phyloP scores from a whole-genome alignment of 495 filamentous ascomycete genomes.

The Rhizodiscina lignyota region DNA sequence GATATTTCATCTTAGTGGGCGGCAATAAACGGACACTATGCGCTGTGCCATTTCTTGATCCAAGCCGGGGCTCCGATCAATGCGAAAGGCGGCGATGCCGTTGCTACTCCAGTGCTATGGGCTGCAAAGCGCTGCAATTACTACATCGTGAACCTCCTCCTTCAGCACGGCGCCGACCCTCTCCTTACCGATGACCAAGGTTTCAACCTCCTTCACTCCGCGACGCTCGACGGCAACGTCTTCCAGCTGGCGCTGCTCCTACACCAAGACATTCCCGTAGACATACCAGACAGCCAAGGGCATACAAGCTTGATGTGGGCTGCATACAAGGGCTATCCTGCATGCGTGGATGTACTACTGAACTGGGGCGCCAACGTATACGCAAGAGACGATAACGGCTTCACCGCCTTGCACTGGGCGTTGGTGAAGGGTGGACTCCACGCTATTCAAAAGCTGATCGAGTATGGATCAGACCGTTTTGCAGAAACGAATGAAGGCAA shows the following conservation, averaged over 20 bases:
- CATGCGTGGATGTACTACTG: conserved; percentile 81
- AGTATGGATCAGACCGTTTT: conserved; percentile 87
- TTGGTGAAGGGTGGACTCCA: conserved; percentile 75
- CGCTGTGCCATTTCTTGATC: conserved; percentile 87
- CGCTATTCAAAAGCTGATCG: conserved; percentile 80
- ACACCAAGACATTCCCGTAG: conserved; percentile 86
- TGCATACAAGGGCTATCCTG: conserved; percentile 86
- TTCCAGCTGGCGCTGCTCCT: conserved; percentile 73
- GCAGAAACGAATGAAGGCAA: conserved; percentile 76
- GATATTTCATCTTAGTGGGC: conserved; percentile 79
- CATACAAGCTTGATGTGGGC: conserved; percentile 98
- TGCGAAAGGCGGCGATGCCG: conserved; percentile 81
- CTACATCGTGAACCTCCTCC: conserved; percentile 65
- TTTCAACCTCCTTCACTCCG: conserved; percentile 91
- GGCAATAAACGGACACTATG: conserved; percentile 96
- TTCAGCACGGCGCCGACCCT: conserved; percentile 78
- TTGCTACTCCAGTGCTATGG: conserved; percentile 91
- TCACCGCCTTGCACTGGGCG: conserved; percentile 92
- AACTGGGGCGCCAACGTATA: conserved; percentile 93
- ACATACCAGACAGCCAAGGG: conserved; percentile 70
- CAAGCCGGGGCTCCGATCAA: conserved; percentile 84
- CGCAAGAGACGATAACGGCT: conserved; percentile 74
- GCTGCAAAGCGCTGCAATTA: conserved; percentile 88
- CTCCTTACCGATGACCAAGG: conserved; percentile 80
- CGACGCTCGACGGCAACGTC: conserved; percentile 95